Conservation (phyloP, 2,329 filamentous ascomycete genomes). For the Tolypocladium ovalisporum region DNA sequence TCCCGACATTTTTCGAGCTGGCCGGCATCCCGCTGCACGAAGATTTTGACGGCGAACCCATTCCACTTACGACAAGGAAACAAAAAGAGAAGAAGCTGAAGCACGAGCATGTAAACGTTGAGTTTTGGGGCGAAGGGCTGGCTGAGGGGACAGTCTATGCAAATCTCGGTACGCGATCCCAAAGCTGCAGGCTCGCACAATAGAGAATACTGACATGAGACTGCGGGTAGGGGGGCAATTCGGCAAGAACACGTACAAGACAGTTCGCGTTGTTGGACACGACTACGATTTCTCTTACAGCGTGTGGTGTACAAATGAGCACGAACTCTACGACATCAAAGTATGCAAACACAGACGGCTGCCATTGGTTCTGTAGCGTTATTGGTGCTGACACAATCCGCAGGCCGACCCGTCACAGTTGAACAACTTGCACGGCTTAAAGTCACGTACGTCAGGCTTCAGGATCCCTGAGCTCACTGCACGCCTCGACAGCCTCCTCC, state of each 20-base stretch:
- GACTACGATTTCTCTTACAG: conserved; percentile 54
- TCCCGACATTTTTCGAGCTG: conserved; percentile 44
- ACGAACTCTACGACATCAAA: conserved; percentile 53
- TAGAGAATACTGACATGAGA: neutral
- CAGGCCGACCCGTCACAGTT: conserved; percentile 43
- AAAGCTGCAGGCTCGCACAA: too few species aligned
- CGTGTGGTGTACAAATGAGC: conserved; percentile 58
- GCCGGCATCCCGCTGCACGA: conserved; percentile 28
- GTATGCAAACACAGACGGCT: conserved; percentile 12
- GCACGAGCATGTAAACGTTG: conserved; percentile 46
- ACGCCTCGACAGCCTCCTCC: conserved; percentile 45
- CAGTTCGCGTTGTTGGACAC: conserved; percentile 39
- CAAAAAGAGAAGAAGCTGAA: conserved; percentile 11
- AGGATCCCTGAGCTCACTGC: conserved; percentile 28
- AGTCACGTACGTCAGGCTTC: conserved; percentile 13
- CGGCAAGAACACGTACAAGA: conserved; percentile 49
- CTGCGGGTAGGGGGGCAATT: neutral
- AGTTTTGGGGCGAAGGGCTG: conserved; percentile 40
- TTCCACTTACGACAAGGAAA: conserved; percentile 26
- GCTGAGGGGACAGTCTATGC: conserved; percentile 23
- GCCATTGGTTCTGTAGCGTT: too few species aligned
- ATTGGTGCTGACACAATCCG: neutral
- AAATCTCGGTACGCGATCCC: conserved; percentile 3
- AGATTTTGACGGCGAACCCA: conserved; percentile 47
- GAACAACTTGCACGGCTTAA: conserved; percentile 26